A percentile compares a stretch with the other conserved stretches of the same genome.
Conservation (phyloP, 192 early-diverging fungal species). For the Backusella psychrophila region DNA sequence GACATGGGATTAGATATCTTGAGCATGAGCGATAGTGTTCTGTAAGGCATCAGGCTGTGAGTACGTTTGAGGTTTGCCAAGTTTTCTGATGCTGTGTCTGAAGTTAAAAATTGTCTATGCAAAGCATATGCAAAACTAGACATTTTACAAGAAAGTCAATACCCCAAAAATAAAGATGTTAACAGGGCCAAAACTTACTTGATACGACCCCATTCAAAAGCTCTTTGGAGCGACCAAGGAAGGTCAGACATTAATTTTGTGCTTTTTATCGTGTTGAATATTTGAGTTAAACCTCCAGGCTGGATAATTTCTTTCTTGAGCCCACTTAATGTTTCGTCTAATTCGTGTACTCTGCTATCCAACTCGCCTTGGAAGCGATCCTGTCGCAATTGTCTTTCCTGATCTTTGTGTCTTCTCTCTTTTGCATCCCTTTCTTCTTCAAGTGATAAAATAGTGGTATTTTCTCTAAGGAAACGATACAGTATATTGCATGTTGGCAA, state of each 20-base stretch:
- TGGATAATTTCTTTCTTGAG: conserved; percentile 42
- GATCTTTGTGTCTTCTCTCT: conserved; percentile 32
- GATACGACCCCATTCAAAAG: conserved; percentile 55
- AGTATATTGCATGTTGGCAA: conserved; percentile 31
- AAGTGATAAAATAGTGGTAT: conserved; percentile 27
- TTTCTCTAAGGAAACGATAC: conserved; percentile 32
- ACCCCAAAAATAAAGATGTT: not conserved
- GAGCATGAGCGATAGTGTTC: conserved; percentile 41
- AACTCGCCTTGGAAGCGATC: conserved; percentile 40
- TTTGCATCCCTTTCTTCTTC: conserved; percentile 38
- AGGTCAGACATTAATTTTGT: conserved; percentile 33
- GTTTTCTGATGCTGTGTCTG: conserved; percentile 47
- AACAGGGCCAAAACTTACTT: conserved; percentile 19
- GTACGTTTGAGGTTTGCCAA: conserved; percentile 50
- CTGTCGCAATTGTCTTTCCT: conserved; percentile 38
- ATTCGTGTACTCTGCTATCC: conserved; percentile 35
- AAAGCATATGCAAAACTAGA: conserved; percentile 49
- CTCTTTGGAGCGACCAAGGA: conserved; percentile 37
- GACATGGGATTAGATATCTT: conserved; percentile 52
- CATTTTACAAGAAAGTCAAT: not conserved
- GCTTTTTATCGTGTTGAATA: conserved; percentile 29
- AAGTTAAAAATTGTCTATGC: conserved; percentile 47
- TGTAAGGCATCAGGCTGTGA: conserved; percentile 49
- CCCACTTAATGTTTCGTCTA: conserved; percentile 40
- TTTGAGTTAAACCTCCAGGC: conserved; percentile 31